Conservation (phyloP, 305 asterid species). For the Striga hermonthica region DNA sequence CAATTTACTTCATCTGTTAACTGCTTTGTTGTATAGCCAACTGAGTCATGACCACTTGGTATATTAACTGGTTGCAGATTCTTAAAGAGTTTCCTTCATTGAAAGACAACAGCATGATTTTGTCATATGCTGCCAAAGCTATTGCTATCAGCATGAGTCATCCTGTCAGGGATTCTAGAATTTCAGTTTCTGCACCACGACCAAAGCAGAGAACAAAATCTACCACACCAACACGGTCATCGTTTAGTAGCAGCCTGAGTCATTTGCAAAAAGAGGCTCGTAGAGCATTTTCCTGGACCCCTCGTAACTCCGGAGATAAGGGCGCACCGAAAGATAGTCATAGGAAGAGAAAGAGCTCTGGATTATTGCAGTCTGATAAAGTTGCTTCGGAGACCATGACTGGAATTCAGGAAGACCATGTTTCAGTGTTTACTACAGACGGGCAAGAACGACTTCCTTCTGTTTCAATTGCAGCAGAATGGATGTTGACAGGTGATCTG, state of each 20-base stretch:
- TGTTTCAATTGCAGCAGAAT: constrained; percentile 83
- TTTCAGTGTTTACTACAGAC: constrained; percentile 61
- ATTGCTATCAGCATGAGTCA: constrained; percentile 77
- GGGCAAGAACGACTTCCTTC: constrained; percentile 97
- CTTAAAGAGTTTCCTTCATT: constrained; percentile 83
- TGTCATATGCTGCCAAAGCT: constrained; percentile 89
- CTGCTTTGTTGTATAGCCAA: constrained; percentile 23
- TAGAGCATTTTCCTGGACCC: constrained; percentile 97
- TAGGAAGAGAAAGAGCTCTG: constrained; percentile 95
- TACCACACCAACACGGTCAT: constrained; percentile 74
- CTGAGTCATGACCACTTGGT: constrained; percentile 30
- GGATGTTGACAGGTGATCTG: constrained; percentile 94
- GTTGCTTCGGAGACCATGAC: constrained; percentile 94
- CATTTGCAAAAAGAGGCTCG: constrained; percentile 97
- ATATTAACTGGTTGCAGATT: constrained; percentile 52
- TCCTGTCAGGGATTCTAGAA: constrained; percentile 74
- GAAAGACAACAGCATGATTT: constrained; percentile 76
- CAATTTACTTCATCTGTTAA: constrained; percentile 26
- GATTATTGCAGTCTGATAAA: constrained; percentile 76
- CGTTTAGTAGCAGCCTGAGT: constrained; percentile 83
- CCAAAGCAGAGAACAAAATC: constrained; percentile 76
- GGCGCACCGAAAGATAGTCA: constrained; percentile 66
- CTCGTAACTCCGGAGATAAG: constrained; percentile 82
- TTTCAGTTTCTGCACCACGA: constrained; percentile 68
- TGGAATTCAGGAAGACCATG: constrained; percentile 92